phyloP scores from a whole-genome alignment of 2,329 filamentous ascomycete species.

The Xylaria digitata region DNA sequence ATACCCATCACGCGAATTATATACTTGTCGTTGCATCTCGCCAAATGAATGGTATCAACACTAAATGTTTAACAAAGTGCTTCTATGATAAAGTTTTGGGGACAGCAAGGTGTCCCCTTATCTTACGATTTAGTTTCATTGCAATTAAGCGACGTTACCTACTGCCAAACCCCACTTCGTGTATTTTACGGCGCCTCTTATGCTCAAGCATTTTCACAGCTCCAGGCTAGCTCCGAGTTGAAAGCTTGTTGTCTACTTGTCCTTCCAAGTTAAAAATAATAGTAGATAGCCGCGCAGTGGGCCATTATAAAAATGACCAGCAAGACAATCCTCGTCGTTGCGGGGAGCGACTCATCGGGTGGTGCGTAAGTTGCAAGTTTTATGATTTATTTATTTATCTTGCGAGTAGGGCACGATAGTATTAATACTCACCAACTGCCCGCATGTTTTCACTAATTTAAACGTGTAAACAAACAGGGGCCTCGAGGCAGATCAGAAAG shows the following conservation, averaged over 20 bases:
- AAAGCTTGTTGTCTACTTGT: background rate
- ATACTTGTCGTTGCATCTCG: constrained; percentile 1
- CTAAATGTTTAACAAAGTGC: background rate
- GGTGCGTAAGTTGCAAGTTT: constrained; percentile 72
- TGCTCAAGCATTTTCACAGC: constrained; percentile 7
- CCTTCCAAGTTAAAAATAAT: background rate
- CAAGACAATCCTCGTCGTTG: constrained; percentile 78
- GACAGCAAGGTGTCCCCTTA: background rate
- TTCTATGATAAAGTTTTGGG: background rate
- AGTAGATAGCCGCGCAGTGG: constrained; percentile 1
- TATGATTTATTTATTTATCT: constrained; percentile 16
- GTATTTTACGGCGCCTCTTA: constrained; percentile 7
- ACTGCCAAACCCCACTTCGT: constrained; percentile 32
- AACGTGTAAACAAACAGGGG: constrained; percentile 72
- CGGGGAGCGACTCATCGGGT: constrained; percentile 90
- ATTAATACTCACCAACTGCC: background rate
- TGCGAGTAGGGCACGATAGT: background rate
- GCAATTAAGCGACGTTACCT: constrained; percentile 21
- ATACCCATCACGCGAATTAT: constrained; percentile 32
- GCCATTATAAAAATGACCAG: constrained; percentile 49
- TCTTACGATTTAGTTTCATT: background rate
- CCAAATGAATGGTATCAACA: background rate
- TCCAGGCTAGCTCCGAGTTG: background rate
- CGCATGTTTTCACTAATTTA: background rate
- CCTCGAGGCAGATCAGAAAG: constrained; percentile 95